Conservation (phyloP, 2,329 filamentous ascomycete genomes). For the Alternaria consortialis region DNA sequence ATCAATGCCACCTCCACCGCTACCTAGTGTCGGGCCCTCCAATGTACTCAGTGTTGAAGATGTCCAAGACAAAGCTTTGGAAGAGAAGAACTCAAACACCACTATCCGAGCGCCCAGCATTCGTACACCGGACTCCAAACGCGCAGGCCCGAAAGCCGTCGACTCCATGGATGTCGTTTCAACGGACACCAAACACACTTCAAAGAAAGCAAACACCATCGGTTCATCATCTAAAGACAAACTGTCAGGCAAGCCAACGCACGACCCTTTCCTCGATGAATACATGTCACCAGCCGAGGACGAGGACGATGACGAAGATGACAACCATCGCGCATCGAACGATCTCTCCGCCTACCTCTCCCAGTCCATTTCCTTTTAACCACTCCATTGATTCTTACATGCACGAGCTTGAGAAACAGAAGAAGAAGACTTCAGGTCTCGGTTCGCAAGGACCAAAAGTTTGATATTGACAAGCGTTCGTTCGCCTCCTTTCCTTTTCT, state of each 20-base stretch:
- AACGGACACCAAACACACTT: not conserved
- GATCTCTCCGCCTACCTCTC: conserved; percentile 23
- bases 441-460: conserved; percentile 22
- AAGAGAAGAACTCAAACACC: conserved; percentile 43
- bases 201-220: not conserved
- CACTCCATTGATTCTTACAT: conserved; percentile 11
- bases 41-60: conserved; percentile 22
- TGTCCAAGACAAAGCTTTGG: conserved; percentile 33
- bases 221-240: not conserved
- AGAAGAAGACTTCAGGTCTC: conserved; percentile 2
- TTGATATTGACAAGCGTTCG: conserved; percentile 6
- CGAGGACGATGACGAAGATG: conserved; percentile 14
- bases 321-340: conserved; percentile 6
- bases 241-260: not conserved
- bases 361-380: conserved; percentile 26
- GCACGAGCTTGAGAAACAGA: conserved; percentile 11
- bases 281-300: conserved; percentile 12
- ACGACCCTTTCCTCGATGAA: conserved; percentile 11
- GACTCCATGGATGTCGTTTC: conserved; percentile 13
- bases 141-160: conserved; percentile 27
- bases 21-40: conserved; percentile 15
- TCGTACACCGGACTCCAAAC: conserved; percentile 33
- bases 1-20: conserved; percentile 6
- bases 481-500: not conserved
- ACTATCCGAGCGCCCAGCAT: conserved; percentile 44